Conservation (phyloP, 495 filamentous ascomycete species). For the Xylaria sp. region DNA sequence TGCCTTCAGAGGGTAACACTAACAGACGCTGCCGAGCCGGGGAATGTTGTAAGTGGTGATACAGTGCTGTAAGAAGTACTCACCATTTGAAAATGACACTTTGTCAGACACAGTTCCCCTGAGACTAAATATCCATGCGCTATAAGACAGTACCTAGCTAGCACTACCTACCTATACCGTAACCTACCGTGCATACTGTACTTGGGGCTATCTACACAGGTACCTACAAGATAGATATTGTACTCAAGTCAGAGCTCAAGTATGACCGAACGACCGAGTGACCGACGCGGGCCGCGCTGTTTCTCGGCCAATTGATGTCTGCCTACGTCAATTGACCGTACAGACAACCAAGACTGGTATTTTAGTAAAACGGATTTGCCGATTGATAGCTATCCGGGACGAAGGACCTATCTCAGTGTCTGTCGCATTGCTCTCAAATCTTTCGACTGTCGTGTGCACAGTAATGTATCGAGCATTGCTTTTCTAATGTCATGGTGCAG, state of each 20-base stretch:
- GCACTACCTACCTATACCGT: no score
- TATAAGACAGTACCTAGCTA: neutral
- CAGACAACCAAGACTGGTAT: neutral
- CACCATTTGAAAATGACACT: neutral
- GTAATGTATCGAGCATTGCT: neutral
- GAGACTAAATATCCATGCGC: slow-evolving; percentile 15
- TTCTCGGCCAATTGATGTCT: slow-evolving; percentile 8
- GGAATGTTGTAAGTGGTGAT: neutral
- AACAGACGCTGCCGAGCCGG: slow-evolving; percentile 12
- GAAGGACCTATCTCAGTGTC: neutral
- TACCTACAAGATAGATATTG: no score
- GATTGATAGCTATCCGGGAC: neutral
- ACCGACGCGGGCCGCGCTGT: slow-evolving; percentile 1
- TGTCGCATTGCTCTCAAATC: neutral
- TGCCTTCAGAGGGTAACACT: slow-evolving; percentile 6
- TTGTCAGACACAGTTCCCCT: neutral
- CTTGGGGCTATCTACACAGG: neutral
- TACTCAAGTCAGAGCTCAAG: no score
- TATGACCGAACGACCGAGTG: no score
- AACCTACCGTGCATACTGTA: slow-evolving; percentile 11
- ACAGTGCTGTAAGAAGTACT: neutral
- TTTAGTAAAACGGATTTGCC: no score
- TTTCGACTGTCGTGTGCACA: neutral
- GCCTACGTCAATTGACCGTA: slow-evolving; percentile 6
- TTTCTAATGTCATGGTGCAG: neutral